Percentiles rank a stretch among this genome's conserved stretches.
phyloP scores from a whole-genome alignment of 805 yeast species.

The Wickerhamiella azyma region DNA sequence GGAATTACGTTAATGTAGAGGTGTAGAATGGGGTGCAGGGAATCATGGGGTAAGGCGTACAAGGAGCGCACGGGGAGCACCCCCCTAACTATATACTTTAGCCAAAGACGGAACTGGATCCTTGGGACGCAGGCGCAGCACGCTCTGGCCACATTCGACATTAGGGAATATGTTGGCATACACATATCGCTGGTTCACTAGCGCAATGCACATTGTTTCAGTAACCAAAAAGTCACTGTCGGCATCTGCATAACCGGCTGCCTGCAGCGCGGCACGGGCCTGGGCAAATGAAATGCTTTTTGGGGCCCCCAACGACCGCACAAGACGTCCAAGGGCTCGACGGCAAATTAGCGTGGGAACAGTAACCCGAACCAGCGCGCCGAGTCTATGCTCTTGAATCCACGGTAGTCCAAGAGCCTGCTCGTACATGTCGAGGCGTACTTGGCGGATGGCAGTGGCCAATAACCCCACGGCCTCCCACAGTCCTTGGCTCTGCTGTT shows the following conservation, averaged over 20 bases:
- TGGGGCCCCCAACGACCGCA: conserved; percentile 5
- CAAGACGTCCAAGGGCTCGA: conserved; percentile 19
- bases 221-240: conserved; percentile 17
- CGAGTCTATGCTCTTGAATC: conserved; percentile 17
- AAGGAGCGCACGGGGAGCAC: too few species aligned
- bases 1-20: too few species aligned
- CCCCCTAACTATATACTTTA: too few species aligned
- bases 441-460: conserved; percentile 33
- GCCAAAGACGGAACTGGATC: conserved; percentile 18
- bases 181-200: conserved; percentile 26
- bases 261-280: conserved; percentile 5
- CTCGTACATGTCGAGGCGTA: conserved; percentile 25
- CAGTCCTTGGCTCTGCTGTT: conserved; percentile 19
- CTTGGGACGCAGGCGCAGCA: conserved; percentile 14
- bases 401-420: conserved; percentile 23
- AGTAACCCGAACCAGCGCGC: conserved; percentile 20
- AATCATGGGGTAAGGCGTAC: too few species aligned
- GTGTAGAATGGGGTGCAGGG: too few species aligned
- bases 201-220: conserved; percentile 24
- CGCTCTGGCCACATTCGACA: conserved; percentile 3
- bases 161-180: conserved; percentile 25
- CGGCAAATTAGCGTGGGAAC: conserved; percentile 22
- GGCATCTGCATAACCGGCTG: conserved; percentile 6
- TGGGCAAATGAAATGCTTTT: conserved; percentile 12
- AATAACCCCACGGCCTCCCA: conserved; percentile 30